Evolutionary conservation across 768 basidiomycete genomes (phyloP), one percentile per base, ranked within the genome.

Genomic region (Rhizopogon vinicolor): DNA sequence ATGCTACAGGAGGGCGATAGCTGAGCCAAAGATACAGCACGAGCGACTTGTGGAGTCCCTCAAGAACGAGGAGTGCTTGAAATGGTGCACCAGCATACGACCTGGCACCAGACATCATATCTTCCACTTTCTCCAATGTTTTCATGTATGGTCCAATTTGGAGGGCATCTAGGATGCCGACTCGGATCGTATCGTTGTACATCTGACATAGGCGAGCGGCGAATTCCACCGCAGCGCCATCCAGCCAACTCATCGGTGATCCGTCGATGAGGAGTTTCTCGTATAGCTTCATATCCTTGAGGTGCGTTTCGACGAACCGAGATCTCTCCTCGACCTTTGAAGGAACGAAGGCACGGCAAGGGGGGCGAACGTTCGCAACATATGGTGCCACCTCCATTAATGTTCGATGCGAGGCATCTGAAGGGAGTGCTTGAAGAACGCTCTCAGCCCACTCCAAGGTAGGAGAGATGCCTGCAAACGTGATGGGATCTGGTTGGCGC

Each of bases 11-110:
- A 55, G 82, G 77, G 40, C 94, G 85, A 67, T 82, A 85, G 18
- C 78, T 76, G 59, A 94, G 75, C 96, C 96, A 99, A 48, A 93
- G 74, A 70, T 98, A 98, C 19, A 88, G 61, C 13, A 87, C 84
- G 29, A 92, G 63, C 31, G 82, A 72, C 62, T 87, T 88, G 71
- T 99, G 93, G 57, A 91, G 70, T 5, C 78, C 75, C 69, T 98
- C 95, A 44, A 98, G 69, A n/a, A 54, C 58, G 37, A 41, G 60
- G 43, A 69, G 46, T 2, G 65, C 65, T 0, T 60, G 56, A 42
- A 44, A 6, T 39, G 44, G 12, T 44, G 40, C 37, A 39, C 53
- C 14, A 44, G 52, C 45, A 25, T 46, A 51, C 16, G 42, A 41
- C 6, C 33, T 52, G 9, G 60, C 31, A 13, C 22, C 48, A 1